Evolutionary conservation across 257 asterid species (phyloP), one percentile per base, ranked within the genome.

Genomic region (Nicotiana sylvestris): DNA sequence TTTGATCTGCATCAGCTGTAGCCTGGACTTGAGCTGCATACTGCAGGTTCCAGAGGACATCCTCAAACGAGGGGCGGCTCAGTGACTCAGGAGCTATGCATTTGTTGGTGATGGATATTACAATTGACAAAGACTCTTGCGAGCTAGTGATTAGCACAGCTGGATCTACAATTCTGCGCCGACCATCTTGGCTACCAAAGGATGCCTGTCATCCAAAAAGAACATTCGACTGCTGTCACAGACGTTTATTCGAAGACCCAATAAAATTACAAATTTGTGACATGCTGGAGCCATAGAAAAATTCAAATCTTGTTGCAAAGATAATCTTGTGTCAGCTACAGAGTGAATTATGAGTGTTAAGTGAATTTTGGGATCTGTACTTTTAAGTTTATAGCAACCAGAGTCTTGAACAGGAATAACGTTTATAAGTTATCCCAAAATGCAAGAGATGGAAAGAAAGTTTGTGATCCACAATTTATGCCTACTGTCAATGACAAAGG

Each of bases 1-100:
- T 88, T 6, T 83, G 81, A 76, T 90, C 91, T 39, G 80, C 86
- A 30, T 87, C 87, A 5, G 90, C 84, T 13, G 90, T 78, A 16
- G 88, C 88, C 85, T 92, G 95, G 81, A 88, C 87, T 84, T 91
- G 97, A 84, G 94, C 90, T 13, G 97, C 97, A 78, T 91, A 90
- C 84, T 90, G 93, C 86, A 92, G 87, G 87, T 91, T 91, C 97
- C 94, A 92, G 16, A 91, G 91, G 33, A 92, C 83, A 21, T 92
- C 97, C 85, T 92, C 97, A 32, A 92, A 90, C 3, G 97, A 89
- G 0, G 97, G 97, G 2, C 93, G 92, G 43, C 82, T 81, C 15
- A 90, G 86, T 21, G 95, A 89, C 80, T 91, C 97, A 0, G 89
- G 85, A n/a, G 97, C 89, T 27, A 91, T 87, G 88, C 95, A 92